Conservation (phyloP, 495 filamentous ascomycete species). For the Lepraria neglecta region DNA sequence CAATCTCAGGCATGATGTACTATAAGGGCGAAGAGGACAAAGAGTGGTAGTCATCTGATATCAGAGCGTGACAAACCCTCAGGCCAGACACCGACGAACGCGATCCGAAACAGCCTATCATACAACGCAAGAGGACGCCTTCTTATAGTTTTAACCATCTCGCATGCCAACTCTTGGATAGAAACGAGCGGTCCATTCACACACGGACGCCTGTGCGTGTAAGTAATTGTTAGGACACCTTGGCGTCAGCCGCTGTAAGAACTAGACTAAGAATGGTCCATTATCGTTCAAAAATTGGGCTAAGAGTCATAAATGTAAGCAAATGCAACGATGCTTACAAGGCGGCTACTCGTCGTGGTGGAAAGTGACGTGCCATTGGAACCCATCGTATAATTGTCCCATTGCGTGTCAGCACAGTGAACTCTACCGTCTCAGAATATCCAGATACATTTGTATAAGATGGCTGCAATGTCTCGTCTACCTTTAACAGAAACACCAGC, state of each 20-base stretch:
- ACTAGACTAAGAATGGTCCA: constrained; percentile 5
- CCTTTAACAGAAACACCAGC: background rate
- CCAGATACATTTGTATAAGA: constrained; percentile 5
- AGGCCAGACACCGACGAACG: background rate
- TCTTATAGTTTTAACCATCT: background rate
- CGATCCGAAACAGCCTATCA: background rate
- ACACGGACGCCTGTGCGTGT: background rate
- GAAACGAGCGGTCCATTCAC: background rate
- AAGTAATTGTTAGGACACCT: background rate
- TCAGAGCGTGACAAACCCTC: constrained; percentile 2
- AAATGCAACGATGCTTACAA: background rate
- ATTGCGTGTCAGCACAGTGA: background rate
- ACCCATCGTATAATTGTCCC: background rate
- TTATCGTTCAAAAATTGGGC: background rate
- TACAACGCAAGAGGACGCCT: background rate
- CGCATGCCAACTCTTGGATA: background rate
- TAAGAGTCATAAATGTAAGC: background rate
- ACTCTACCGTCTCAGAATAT: background rate
- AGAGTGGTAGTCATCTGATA: background rate
- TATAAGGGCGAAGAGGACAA: background rate
- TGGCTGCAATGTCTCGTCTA: background rate
- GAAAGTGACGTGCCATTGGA: background rate
- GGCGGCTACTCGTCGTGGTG: background rate
- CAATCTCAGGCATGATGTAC: background rate
- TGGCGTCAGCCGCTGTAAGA: constrained; percentile 2